Conservation (phyloP, 2,329 filamentous ascomycete genomes). For the Cryphonectria radicalis region DNA sequence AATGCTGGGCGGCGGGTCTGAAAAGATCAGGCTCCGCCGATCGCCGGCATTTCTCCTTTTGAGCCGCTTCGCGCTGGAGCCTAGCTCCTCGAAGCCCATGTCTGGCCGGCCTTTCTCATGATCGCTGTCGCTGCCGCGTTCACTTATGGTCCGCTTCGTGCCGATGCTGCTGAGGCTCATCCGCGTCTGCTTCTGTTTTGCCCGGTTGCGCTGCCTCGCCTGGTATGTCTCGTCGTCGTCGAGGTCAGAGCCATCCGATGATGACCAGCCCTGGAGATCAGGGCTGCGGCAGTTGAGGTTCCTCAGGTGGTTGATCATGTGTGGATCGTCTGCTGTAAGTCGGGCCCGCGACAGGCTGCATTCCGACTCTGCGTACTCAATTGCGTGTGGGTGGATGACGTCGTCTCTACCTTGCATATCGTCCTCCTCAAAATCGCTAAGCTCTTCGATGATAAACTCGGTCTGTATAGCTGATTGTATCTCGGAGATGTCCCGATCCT, state of each 20-base stretch:
- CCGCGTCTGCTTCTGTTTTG: constrained; percentile 49
- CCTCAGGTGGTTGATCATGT: constrained; percentile 49
- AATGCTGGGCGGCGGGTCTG: constrained; percentile 55
- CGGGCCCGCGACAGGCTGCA: constrained; percentile 39
- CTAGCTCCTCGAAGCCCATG: constrained; percentile 46
- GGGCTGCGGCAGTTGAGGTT: constrained; percentile 51
- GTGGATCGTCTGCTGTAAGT: constrained; percentile 44
- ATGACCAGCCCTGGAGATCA: constrained; percentile 38
- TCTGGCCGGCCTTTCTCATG: constrained; percentile 45
- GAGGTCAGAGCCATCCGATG: constrained; percentile 44
- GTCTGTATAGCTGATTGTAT: constrained; percentile 31
- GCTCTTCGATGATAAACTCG: constrained; percentile 49
- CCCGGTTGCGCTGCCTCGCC: constrained; percentile 47
- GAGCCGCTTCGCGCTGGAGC: constrained; percentile 53
- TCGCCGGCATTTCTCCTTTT: constrained; percentile 49
- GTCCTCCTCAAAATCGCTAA: constrained; percentile 50
- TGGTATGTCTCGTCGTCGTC: constrained; percentile 42
- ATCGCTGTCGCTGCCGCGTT: constrained; percentile 56
- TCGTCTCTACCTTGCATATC: constrained; percentile 46
- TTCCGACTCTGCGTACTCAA: constrained; percentile 50
- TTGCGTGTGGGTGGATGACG: constrained; percentile 49
- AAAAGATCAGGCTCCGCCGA: constrained; percentile 53
- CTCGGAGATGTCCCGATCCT: background rate
- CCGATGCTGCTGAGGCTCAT: constrained; percentile 58
- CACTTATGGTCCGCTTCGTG: constrained; percentile 56